Conservation (phyloP, 495 filamentous ascomycete species). For the Neurospora sp. region DNA sequence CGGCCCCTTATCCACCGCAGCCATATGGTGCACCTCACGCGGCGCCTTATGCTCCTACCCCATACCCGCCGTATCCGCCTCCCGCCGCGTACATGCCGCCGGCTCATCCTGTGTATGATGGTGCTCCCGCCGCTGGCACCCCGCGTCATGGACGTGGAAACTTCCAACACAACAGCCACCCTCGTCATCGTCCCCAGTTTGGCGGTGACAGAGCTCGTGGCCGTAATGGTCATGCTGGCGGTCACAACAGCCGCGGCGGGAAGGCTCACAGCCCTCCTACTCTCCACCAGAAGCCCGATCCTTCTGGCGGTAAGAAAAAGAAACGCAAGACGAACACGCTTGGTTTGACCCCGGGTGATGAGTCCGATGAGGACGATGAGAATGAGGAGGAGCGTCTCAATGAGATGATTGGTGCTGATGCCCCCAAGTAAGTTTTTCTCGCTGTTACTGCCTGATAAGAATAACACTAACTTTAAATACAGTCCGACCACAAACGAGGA, state of each 20-base stretch:
- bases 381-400: slow-evolving; percentile 59
- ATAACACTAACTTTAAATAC: background rate
- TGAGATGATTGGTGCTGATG: slow-evolving; percentile 43
- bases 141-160: slow-evolving; percentile 26
- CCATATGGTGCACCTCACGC: slow-evolving; percentile 13
- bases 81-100: background rate
- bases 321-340: slow-evolving; percentile 70
- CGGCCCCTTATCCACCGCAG: slow-evolving; percentile 21
- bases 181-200: slow-evolving; percentile 21
- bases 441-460: slow-evolving; percentile 14
- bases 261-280: slow-evolving; percentile 24
- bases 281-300: slow-evolving; percentile 56
- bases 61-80: slow-evolving; percentile 9
- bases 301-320: slow-evolving; percentile 57
- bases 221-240: slow-evolving; percentile 14
- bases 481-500: background rate
- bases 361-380: slow-evolving; percentile 63
- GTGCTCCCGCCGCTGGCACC: slow-evolving; percentile 19
- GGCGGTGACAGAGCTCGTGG: slow-evolving; percentile 36
- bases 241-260: slow-evolving; percentile 16
- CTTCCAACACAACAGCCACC: slow-evolving; percentile 18
- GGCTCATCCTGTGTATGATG: slow-evolving; percentile 17
- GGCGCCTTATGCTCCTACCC: slow-evolving; percentile 21
- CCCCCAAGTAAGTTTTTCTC: slow-evolving; percentile 35
- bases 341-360: slow-evolving; percentile 66